Conservation (phyloP, 1,139 yeast genomes). For the Geotrichum phurueaensis region DNA sequence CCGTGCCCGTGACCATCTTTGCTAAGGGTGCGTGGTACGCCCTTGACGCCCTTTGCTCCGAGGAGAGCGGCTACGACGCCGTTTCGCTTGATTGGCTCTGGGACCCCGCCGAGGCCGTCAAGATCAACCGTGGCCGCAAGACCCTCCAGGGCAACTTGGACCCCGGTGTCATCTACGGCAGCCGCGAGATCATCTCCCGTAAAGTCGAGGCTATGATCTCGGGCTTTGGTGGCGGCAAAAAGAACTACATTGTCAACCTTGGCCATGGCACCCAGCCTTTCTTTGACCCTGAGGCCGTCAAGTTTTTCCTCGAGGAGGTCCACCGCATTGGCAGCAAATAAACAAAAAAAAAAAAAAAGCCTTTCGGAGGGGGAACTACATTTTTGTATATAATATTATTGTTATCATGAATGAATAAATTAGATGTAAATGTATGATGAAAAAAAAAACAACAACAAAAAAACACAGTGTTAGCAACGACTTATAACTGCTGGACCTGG, state of each 20-base stretch:
- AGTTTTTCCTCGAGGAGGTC: slow-evolving; percentile 78
- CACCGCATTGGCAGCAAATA: slow-evolving; percentile 58
- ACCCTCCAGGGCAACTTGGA: slow-evolving; percentile 92
- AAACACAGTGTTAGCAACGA: slow-evolving; percentile 18
- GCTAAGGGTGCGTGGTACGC: slow-evolving; percentile 99
- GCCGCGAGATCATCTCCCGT: slow-evolving; percentile 67
- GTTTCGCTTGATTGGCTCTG: slow-evolving; percentile 91
- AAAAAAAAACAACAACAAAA: too few relatives aligned
- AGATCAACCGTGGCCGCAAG: slow-evolving; percentile 70
- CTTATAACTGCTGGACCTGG: not conserved
- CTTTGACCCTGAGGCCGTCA: slow-evolving; percentile 87
- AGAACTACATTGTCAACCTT: slow-evolving; percentile 83
- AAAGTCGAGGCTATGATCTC: slow-evolving; percentile 83
- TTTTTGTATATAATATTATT: not conserved
- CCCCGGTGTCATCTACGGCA: slow-evolving; percentile 91
- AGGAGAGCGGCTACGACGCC: slow-evolving; percentile 70
- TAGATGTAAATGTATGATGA: not conserved
- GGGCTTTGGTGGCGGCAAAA: slow-evolving; percentile 89
- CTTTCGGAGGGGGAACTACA: not conserved
- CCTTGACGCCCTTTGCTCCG: slow-evolving; percentile 63
- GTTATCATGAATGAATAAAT: not conserved
- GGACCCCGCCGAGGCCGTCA: slow-evolving; percentile 80
- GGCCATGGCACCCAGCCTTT: slow-evolving; percentile 98
- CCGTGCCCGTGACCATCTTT: slow-evolving; percentile 81
- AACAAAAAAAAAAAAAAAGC: not conserved